These are phyloP conservation scores for Neonectria hederae DNA, from an alignment of 2,329 filamentous ascomycete species.

Conservation along the genomic window DNA sequence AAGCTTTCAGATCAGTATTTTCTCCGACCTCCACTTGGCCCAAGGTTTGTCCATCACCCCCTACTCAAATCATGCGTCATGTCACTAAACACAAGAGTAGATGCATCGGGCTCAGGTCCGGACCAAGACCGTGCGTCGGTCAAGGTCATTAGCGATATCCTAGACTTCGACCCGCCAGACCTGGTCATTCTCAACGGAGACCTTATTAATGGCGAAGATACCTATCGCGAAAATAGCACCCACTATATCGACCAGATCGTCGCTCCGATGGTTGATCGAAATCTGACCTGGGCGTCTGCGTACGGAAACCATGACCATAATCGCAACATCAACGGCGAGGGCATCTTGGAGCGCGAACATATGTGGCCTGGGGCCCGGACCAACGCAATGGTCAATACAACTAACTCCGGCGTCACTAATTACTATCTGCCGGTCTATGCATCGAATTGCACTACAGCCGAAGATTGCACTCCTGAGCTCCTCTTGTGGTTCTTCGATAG, in stretches of 20 bases:
- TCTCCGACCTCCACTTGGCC: conserved; percentile 34
- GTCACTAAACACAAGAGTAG: conserved; percentile 16
- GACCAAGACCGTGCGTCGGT: conserved; percentile 49
- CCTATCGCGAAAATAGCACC: conserved; percentile 60
- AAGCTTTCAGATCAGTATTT: conserved; percentile 30
- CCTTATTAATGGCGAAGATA: conserved; percentile 72
- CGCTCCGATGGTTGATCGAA: conserved; percentile 61
- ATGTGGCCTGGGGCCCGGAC: conserved; percentile 37
- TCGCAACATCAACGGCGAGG: conserved; percentile 52
- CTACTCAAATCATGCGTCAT: background rate
- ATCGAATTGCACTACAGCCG: conserved; percentile 37
- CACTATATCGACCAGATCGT: conserved; percentile 67
- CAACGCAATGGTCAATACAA: conserved; percentile 32
- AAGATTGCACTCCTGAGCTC: conserved; percentile 47
- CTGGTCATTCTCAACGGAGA: conserved; percentile 76
- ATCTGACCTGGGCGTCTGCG: conserved; percentile 69
- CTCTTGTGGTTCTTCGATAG: conserved; percentile 77
- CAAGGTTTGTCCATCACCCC: conserved; percentile 27
- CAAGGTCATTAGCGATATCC: conserved; percentile 47
- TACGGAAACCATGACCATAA: conserved; percentile 76
- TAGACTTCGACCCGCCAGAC: conserved; percentile 52
- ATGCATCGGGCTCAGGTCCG: conserved; percentile 41
- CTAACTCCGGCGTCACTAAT: conserved; percentile 50
- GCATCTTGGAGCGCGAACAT: conserved; percentile 38
- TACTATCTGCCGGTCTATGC: conserved; percentile 55